Percentiles rank a stretch among this genome's conserved stretches.
phyloP scores from a whole-genome alignment of 192 early-diverging fungal species.

The Obelidium mucronatum region DNA sequence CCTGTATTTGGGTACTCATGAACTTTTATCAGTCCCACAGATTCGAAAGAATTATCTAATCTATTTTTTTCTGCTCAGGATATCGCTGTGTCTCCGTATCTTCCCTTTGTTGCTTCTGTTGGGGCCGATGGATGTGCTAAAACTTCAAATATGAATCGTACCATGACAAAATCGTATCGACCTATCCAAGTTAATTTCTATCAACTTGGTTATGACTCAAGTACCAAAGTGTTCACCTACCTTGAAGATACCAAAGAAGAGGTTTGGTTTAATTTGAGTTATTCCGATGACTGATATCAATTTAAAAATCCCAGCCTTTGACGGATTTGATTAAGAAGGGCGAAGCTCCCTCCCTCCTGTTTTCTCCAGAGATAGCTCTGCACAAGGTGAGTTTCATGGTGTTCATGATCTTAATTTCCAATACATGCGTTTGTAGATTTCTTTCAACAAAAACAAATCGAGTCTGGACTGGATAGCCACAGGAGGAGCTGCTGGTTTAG shows the following conservation, averaged over 20 bases:
- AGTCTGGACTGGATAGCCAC: constrained; percentile 21
- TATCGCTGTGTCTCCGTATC: constrained; percentile 30
- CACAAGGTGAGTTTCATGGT: constrained; percentile 37
- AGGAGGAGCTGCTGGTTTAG: constrained; percentile 26
- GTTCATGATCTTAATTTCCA: background rate
- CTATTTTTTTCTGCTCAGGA: constrained; percentile 19
- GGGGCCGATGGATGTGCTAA: constrained; percentile 48
- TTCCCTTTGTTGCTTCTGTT: constrained; percentile 42
- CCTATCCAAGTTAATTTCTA: constrained; percentile 36
- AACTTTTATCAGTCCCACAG: background rate
- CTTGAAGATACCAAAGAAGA: constrained; percentile 36
- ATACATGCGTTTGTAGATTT: background rate
- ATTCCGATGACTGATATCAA: background rate
- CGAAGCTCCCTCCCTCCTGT: constrained; percentile 37
- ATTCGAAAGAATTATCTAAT: background rate
- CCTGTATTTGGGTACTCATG: constrained; percentile 33
- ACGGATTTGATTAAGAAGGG: constrained; percentile 29
- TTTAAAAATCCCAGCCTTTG: constrained; percentile 14
- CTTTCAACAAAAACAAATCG: background rate
- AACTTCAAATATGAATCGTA: constrained; percentile 44
- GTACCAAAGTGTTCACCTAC: constrained; percentile 22
- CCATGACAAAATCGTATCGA: constrained; percentile 17
- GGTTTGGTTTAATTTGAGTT: constrained; percentile 19
- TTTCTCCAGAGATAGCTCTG: constrained; percentile 43
- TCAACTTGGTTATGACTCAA: constrained; percentile 33